Conservation (phyloP, 1,284 basidiomycete genomes). For the Apiotrichum sp. region DNA sequence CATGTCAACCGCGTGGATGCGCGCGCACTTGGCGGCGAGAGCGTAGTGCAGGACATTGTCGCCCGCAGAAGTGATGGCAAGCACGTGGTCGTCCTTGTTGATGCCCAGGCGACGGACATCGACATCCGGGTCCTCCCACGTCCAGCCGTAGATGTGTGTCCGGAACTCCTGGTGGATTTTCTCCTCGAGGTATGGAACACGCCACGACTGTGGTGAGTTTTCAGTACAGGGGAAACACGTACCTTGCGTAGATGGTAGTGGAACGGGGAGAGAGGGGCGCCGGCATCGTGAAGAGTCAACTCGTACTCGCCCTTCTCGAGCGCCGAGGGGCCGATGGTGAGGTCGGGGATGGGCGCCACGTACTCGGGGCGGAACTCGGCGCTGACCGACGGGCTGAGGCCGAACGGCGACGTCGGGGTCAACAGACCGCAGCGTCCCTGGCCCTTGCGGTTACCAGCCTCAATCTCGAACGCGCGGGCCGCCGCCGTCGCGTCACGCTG, state of each 20-base stretch:
- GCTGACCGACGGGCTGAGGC: constrained; percentile 28
- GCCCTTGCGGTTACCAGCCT: constrained; percentile 62
- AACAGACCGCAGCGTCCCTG: constrained; percentile 40
- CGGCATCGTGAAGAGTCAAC: constrained; percentile 52
- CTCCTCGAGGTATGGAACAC: constrained; percentile 71
- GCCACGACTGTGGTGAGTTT: constrained; percentile 52
- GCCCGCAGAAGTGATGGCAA: constrained; percentile 72
- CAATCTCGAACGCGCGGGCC: constrained; percentile 62
- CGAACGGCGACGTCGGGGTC: constrained; percentile 50
- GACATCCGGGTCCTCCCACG: constrained; percentile 75
- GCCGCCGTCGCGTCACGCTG: constrained; percentile 57
- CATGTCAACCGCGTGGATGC: constrained; percentile 65
- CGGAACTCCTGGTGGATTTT: constrained; percentile 69
- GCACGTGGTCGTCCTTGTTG: constrained; percentile 60
- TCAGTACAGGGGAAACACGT: constrained; percentile 11
- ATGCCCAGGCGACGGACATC: constrained; percentile 66
- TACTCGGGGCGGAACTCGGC: constrained; percentile 29
- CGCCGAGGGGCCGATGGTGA: constrained; percentile 41
- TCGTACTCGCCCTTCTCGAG: constrained; percentile 19
- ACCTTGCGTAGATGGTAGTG: constrained; percentile 65
- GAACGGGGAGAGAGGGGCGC: constrained; percentile 62
- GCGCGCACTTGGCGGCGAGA: constrained; percentile 57
- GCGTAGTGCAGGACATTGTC: constrained; percentile 80
- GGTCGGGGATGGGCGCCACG: constrained; percentile 44
- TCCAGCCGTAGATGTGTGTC: constrained; percentile 64